Base-by-base conservation (phyloP, 1,139 yeast genomes). In the Lizanozyma gosingica region DNA sequence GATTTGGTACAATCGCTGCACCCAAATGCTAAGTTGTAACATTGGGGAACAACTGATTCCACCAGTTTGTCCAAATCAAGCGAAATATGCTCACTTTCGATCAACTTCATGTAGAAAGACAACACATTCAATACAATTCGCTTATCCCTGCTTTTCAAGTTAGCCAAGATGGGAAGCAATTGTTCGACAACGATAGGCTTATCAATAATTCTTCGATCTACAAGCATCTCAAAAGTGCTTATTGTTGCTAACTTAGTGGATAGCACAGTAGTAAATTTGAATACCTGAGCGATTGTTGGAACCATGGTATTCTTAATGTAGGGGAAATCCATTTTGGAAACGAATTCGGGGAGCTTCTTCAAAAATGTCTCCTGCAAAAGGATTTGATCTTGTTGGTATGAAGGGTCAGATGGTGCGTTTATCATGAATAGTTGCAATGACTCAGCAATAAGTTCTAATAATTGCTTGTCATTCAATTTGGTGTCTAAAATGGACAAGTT, bases 221-320 rank as follows among this genome's bases (percentile, higher is more conserved):
- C 73, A 53, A 88, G 63, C 38, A 64, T 60, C 17, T 74, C 72
- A 51, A 92, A 81, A 1, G 85, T 71, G 22, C 70, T 65, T n/a
- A 88, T 68, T 2, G 95, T 76, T 14, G 79, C 71, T 32, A 82
- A 65, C 51, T 92, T 88, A 27, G 90, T 84, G 3, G 85, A 78
- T 35, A 88, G 63, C 35, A 92, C 77, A 0, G 94, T 84, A 0
- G 97, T 90, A 37, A 87, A 83, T 35, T 86, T 76, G 59, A 88
- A 90, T 2, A 86, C 75, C 36, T 73, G 74, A 35, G 87, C 76
- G 17, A 88, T 67, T 35, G 78, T 63, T 1, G 96, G 95, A 55
- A 85, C 76, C 15, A 87, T 66, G 15, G 76, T 76, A 49, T 80
- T 81, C 49, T 90, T 87, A 41, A 87, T 70, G 33, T 80, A 76